Percentiles rank a stretch among this genome's conserved stretches.
phyloP scores from a whole-genome alignment of 495 filamentous ascomycete species.

The Aspergillus ellipticus region DNA sequence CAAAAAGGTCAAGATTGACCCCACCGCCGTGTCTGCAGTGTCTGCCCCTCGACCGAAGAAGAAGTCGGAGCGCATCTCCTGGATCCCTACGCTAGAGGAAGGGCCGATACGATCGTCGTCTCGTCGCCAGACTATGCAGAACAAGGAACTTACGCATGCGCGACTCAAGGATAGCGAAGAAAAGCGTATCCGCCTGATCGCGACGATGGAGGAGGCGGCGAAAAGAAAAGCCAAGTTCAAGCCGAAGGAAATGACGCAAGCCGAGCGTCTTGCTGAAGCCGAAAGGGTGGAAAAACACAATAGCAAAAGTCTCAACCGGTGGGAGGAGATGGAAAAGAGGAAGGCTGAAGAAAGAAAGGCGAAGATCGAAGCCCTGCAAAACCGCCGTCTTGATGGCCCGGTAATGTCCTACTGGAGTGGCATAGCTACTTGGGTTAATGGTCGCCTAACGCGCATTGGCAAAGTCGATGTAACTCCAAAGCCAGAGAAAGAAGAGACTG shows the following conservation, averaged over 20 bases:
- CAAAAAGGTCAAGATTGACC: conserved; percentile 65
- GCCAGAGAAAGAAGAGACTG: conserved; percentile 34
- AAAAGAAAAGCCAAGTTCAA: conserved; percentile 71
- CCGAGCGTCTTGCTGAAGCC: conserved; percentile 79
- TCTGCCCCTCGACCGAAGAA: conserved; percentile 71
- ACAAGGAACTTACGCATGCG: conserved; percentile 76
- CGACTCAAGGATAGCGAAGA: conserved; percentile 81
- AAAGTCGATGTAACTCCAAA: conserved; percentile 58
- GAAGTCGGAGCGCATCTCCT: conserved; percentile 87
- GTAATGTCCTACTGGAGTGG: conserved; percentile 95
- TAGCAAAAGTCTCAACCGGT: conserved; percentile 84
- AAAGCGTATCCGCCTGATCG: conserved; percentile 70
- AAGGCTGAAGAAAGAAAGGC: conserved; percentile 76
- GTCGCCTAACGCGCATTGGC: conserved; percentile 69
- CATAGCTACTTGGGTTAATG: conserved; percentile 69
- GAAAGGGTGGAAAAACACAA: conserved; percentile 79
- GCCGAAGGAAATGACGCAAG: conserved; percentile 81
- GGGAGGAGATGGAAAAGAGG: conserved; percentile 87
- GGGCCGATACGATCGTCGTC: conserved; percentile 78
- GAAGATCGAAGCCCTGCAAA: conserved; percentile 80
- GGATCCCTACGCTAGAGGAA: conserved; percentile 77
- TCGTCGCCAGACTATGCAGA: conserved; percentile 76
- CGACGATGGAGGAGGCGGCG: conserved; percentile 83
- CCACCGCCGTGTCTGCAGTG: conserved; percentile 45
- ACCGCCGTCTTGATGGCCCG: conserved; percentile 79